Base-by-base conservation (phyloP, 2,329 filamentous ascomycete species). In the Macrophomina pseudophaseolina region DNA sequence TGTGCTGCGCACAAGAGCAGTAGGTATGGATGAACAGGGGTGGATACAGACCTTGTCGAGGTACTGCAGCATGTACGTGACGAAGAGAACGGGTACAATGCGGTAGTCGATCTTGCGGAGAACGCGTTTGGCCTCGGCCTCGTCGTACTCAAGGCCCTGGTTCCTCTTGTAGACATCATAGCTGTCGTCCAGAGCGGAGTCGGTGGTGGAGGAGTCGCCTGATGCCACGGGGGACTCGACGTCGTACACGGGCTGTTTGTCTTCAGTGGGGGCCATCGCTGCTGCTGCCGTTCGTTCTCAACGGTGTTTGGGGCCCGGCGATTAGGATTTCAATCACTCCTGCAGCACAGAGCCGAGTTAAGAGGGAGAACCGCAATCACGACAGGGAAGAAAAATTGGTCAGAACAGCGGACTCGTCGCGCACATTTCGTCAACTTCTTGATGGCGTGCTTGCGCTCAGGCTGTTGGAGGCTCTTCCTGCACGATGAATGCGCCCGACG, bases 61-160 rank as follows among this genome's bases (percentile, higher is more conserved):
- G 66, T 81, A 78, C 65, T 81, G 79, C 49, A 81, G 64, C 4
- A 80, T 70, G 68, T 81, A 77, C 11, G 69, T 75, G 66, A 77
- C 72, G 69, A 76, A 76, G 0, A 77, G 66, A 12, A 77, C 73
- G 1, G 75, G 74, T 3, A 76, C 72, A 14, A 77, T 73, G 11
- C 72, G 67, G 16, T 58, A 23, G 52, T 77, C 75, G 18, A 77
- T 74, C 56, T 76, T 77, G 42, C 72, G 68, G 8, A 77, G 67
- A 0, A 74, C 73, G 35, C 66, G 70, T 66, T 74, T 76, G 9
- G 72, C 72, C 68, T 77, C 75, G 42, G 49, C 69, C 1, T 71
- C 67, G 44, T 72, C 69, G 30, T 70, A 68, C 5, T 69, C 68
- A 3, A 72, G 38, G 18, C 68, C 70, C 54, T 71, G 66, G 44